Base-by-base conservation (phyloP, 805 yeast genomes). In the Candida ulmi region DNA sequence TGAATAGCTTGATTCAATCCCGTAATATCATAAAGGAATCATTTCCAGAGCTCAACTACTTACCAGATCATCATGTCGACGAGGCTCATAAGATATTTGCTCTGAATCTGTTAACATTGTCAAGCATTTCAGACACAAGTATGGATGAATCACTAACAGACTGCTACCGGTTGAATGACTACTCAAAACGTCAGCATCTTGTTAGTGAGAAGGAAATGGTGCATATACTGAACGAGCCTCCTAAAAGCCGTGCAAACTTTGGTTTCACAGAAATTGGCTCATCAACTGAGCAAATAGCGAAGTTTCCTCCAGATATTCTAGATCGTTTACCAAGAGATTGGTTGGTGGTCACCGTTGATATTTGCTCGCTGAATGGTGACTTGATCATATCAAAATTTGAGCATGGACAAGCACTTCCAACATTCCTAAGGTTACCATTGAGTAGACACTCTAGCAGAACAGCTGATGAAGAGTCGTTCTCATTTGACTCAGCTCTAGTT, bases 261-360 rank as follows among this genome's bases (percentile, higher is more conserved):
- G 25, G 34, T 27, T 46, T 47, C 21, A 23, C 27, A 3, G 30
- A 34, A 3, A 36, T 47, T 11, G 18, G 31, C 2, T 39, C 35
- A 11, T 18, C 40, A 5, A 38, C 40, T n/a, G 36, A 41, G 17
- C 42, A 35, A 5, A 13, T 35, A 13, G 21, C 19, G 16, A 28
- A 30, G 12, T 13, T 31, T 8, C 4, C 38, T n/a, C 31, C 35
- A 18, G 49, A 40, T 17, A 39, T 40, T 31, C 37, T 30, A 2
- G 31, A 48, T 4, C 45, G 43, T 8, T 34, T 49, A 31, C 84
- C 85, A 0, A 41, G 55, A 1, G 57, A 60, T 17, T 83, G 88
- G 90, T 51, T 66, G 3, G 71, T 81, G 1, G 60, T 86, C 1
- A 66, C 82, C 1, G 58, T 88, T 18, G 90, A 82, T 49, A 52